Evolutionary conservation across 495 filamentous ascomycete genomes (phyloP).

Genomic region (Cercophora samala): DNA sequence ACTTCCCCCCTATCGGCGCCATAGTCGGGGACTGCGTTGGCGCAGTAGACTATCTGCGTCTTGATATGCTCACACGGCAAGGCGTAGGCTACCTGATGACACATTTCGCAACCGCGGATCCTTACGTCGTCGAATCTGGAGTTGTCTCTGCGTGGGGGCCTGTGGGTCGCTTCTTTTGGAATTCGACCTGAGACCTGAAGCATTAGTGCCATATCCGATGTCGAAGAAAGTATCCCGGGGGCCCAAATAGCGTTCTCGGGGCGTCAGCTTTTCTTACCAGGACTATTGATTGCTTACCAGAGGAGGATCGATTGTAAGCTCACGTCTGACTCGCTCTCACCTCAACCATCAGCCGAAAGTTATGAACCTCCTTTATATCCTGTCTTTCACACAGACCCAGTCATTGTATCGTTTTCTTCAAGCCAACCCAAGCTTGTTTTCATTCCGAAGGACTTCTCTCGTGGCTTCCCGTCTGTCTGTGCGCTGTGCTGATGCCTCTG

Average conservation of each 20-base stretch:
- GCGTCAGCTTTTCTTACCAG: not conserved
- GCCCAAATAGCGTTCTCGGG: not conserved
- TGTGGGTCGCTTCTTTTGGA: not conserved
- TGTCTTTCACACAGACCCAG: not conserved
- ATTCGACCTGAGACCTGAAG: not conserved
- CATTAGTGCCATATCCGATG: not conserved
- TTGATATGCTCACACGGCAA: slow-evolving; percentile 40
- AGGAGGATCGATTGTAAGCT: not conserved
- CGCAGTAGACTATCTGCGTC: slow-evolving; percentile 37
- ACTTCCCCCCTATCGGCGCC: not conserved
- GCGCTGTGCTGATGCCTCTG: not conserved
- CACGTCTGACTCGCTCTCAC: not conserved
- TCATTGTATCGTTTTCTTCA: not conserved
- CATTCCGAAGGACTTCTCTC: not conserved
- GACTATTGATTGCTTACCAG: not conserved
- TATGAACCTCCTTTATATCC: not conserved
- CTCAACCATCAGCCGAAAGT: not conserved
- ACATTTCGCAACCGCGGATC: slow-evolving; percentile 23
- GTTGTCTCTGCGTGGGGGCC: not conserved
- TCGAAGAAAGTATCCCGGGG: not conserved
- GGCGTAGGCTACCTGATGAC: slow-evolving; percentile 36
- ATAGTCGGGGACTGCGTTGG: slow-evolving; percentile 23
- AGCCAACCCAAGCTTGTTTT: not conserved
- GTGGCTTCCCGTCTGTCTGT: not conserved
- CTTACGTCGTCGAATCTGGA: not conserved